Base-by-base conservation (phyloP, 257 asterid genomes). In the Plantago elongata region DNA sequence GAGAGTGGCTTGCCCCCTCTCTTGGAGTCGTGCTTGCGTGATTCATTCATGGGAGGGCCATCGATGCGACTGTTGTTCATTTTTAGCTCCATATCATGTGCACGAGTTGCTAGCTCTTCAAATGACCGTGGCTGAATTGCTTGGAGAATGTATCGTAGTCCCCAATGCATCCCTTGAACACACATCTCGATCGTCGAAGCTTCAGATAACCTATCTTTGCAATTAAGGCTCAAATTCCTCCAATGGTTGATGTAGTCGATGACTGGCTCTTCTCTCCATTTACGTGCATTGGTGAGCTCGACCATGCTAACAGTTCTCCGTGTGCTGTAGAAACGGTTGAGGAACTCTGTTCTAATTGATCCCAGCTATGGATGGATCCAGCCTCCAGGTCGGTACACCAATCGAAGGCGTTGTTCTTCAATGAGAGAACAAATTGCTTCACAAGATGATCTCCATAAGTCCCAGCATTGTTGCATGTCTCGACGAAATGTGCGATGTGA, bases 21-120 rank as follows among this genome's bases (percentile, higher is more conserved):
- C 16, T 40, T 22, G 10, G 5, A 15, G 42, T 22, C 8, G 2
- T 6, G 3, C 30, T 12, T 9, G 3, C 13, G 27, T 7, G 10
- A 12, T 3, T 46, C 65, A 1, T 18, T 17, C 1, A 60, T 5
- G 0, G 43, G 22, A 17, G 44, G 44, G 2, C 65, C 65, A 7
- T 45, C 11, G 5, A 11, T 40, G 12, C 42, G 9, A 60, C 17
- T 60, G 18, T 52, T 54, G 9, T 63, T 30, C 34, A 66, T 66
- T 3, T 50, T 66, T 0, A 56, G 14, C 45, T 66, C 64, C 70
- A 57, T 66, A 16, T 66, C 45, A 7, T 57, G 58, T 9, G 60
- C 52, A 1, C 45, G 44, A 4, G 60, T 56, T 0, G 57, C 58
- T 9, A 66, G 9, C 15, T 66, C 52, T 27, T 57, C 30, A 7